Percentiles rank a stretch among this genome's conserved stretches.
Conservation (phyloP, 2,329 filamentous ascomycete species). For the Fusarium anguioides region DNA sequence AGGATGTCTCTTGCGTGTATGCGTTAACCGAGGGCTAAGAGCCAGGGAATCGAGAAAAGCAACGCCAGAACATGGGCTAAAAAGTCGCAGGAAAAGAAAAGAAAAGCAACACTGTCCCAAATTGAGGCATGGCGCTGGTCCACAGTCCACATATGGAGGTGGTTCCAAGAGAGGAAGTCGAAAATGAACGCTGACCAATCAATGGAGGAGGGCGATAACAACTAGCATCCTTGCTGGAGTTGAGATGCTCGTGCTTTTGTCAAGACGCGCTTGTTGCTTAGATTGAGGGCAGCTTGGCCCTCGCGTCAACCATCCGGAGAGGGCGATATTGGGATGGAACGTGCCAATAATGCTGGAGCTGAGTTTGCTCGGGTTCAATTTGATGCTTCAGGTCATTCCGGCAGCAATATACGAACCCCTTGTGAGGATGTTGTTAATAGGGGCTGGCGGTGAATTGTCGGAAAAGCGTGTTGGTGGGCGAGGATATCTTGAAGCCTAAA, state of each 20-base stretch:
- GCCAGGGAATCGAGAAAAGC: slow-evolving; percentile 30
- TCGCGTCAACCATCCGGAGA: slow-evolving; percentile 39
- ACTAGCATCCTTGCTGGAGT: slow-evolving; percentile 28
- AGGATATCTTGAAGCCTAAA: slow-evolving; percentile 3
- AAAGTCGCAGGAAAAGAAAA: neutral
- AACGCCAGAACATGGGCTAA: neutral
- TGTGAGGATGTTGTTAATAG: slow-evolving; percentile 9
- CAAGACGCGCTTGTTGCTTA: slow-evolving; percentile 23
- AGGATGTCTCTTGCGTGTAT: slow-evolving; percentile 8
- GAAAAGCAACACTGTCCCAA: slow-evolving; percentile 32
- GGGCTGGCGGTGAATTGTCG: slow-evolving; percentile 24
- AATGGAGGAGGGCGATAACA: slow-evolving; percentile 33
- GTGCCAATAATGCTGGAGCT: slow-evolving; percentile 30
- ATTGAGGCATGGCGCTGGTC: slow-evolving; percentile 35
- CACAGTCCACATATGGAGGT: slow-evolving; percentile 37
- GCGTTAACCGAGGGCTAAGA: slow-evolving; percentile 3
- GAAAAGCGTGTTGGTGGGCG: slow-evolving; percentile 12
- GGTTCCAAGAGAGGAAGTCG: slow-evolving; percentile 31
- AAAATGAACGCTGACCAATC: slow-evolving; percentile 40
- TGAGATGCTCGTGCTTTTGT: slow-evolving; percentile 23
- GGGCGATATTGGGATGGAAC: slow-evolving; percentile 42
- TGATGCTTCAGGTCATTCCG: slow-evolving; percentile 14
- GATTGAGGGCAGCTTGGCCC: slow-evolving; percentile 29
- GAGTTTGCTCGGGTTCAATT: slow-evolving; percentile 9
- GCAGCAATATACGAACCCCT: slow-evolving; percentile 12